A percentile compares a stretch with the other conserved stretches of the same genome.
Conservation (phyloP, 176 grass and related monocot species). For the Aegilops tauschii region DNA sequence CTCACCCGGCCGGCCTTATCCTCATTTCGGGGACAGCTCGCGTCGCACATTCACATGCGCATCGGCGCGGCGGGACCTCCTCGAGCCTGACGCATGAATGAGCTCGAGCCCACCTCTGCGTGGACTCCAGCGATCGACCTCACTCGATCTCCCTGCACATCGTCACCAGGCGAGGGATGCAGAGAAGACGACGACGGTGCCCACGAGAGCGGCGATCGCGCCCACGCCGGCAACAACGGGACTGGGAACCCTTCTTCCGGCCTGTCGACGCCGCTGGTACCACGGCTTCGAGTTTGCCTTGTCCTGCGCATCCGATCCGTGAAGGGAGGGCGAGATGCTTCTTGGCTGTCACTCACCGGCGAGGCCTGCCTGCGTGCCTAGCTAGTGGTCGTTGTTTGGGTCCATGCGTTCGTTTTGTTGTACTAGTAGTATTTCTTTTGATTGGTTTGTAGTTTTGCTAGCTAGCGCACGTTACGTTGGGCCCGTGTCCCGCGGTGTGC, state of each 20-base stretch:
- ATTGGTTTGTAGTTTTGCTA: not conserved
- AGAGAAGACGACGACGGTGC: not conserved
- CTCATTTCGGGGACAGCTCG: not conserved
- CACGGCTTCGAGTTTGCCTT: no score
- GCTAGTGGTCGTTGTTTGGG: not conserved
- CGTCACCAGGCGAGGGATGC: not conserved
- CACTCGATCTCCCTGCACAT: not conserved
- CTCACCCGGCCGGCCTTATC: not conserved
- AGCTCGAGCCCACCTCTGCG: not conserved
- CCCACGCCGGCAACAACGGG: not conserved
- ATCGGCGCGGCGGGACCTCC: not conserved
- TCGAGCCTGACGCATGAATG: not conserved
- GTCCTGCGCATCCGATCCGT: not conserved
- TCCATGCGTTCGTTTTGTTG: not conserved
- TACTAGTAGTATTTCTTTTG: not conserved
- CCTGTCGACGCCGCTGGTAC: not conserved
- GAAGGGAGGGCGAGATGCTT: no score
- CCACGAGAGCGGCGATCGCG: not conserved
- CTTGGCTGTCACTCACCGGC: not conserved
- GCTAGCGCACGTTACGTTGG: not conserved
- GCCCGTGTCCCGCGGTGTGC: not conserved
- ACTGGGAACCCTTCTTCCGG: not conserved
- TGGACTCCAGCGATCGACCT: no score
- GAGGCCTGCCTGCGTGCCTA: not conserved
- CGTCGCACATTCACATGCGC: conserved; percentile 13